These are phyloP conservation scores for Jatropha curcas DNA, from an alignment of 345 rosid species.

Conservation along the genomic window DNA sequence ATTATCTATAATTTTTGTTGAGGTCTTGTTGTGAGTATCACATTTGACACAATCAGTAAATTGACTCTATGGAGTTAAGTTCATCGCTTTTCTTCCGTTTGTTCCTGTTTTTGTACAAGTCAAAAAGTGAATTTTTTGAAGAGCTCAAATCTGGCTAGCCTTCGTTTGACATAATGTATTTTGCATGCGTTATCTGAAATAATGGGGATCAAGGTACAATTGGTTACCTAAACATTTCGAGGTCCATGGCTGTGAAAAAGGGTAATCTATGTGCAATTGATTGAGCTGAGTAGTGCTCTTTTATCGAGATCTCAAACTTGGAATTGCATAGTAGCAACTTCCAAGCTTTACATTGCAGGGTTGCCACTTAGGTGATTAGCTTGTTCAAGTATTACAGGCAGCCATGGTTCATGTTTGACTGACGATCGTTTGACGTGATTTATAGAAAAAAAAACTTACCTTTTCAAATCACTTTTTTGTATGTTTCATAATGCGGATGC, in stretches of 20 bases:
- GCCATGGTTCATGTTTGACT: not conserved
- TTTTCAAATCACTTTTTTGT: not conserved
- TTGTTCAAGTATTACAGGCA: not conserved
- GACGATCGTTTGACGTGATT: not conserved
- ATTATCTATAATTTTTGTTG: not conserved
- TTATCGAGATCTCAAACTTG: not conserved
- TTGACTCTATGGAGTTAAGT: too few relatives aligned
- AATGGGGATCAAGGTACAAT: too few relatives aligned
- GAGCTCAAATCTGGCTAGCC: not conserved
- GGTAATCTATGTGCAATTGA: too few relatives aligned
- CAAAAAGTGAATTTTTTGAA: too few relatives aligned
- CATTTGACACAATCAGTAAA: too few relatives aligned
- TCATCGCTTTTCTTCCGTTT: too few relatives aligned
- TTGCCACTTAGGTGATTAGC: not conserved
- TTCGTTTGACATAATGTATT: not conserved
- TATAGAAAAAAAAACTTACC: not conserved
- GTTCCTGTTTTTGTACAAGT: too few relatives aligned
- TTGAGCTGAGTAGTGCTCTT: not conserved
- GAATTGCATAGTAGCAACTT: not conserved
- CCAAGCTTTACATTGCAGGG: not conserved
- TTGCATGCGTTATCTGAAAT: too few relatives aligned
- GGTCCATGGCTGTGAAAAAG: too few relatives aligned
- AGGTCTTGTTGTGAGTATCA: not conserved
- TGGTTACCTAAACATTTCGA: too few relatives aligned
- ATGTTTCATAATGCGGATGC: not conserved